phyloP scores from a whole-genome alignment of 2,329 filamentous ascomycete genomes.

The Pseudocercospora musae region DNA sequence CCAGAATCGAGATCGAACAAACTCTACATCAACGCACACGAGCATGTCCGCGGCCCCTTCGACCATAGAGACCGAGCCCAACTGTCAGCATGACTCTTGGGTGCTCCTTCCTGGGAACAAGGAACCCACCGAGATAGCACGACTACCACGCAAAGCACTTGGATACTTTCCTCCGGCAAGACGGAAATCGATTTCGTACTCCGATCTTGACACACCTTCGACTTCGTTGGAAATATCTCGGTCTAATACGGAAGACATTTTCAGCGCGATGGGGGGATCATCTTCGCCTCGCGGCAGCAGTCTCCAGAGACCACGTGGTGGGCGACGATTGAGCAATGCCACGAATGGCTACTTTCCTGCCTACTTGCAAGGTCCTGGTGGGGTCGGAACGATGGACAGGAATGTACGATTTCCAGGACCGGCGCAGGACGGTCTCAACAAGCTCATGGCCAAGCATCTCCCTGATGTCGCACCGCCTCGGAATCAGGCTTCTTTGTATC shows the following conservation, averaged over 20 bases:
- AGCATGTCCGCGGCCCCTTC: constrained; percentile 36
- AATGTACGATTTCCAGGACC: constrained; percentile 73
- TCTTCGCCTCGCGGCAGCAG: constrained; percentile 36
- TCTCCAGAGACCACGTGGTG: constrained; percentile 40
- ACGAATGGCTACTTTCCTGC: constrained; percentile 39
- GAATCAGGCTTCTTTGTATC: constrained; percentile 54
- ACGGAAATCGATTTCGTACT: constrained; percentile 73
- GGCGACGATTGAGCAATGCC: constrained; percentile 38
- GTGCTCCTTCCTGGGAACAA: constrained; percentile 70
- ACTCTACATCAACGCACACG: constrained; percentile 36
- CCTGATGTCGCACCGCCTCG: constrained; percentile 65
- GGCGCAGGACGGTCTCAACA: constrained; percentile 77
- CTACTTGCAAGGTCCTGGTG: constrained; percentile 77
- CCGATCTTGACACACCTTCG: constrained; percentile 63
- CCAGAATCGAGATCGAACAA: constrained; percentile 35
- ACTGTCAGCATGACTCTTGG: constrained; percentile 88
- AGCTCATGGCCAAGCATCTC: constrained; percentile 77
- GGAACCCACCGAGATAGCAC: constrained; percentile 77
- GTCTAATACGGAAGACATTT: constrained; percentile 36
- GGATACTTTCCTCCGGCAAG: constrained; percentile 90
- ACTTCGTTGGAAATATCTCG: constrained; percentile 61
- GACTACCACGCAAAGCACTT: constrained; percentile 73
- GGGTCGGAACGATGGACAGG: constrained; percentile 76
- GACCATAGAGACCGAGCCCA: constrained; percentile 57
- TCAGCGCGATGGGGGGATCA: constrained; percentile 27